Conservation (phyloP, 2,329 filamentous ascomycete genomes). For the Tympanopsis confertula region DNA sequence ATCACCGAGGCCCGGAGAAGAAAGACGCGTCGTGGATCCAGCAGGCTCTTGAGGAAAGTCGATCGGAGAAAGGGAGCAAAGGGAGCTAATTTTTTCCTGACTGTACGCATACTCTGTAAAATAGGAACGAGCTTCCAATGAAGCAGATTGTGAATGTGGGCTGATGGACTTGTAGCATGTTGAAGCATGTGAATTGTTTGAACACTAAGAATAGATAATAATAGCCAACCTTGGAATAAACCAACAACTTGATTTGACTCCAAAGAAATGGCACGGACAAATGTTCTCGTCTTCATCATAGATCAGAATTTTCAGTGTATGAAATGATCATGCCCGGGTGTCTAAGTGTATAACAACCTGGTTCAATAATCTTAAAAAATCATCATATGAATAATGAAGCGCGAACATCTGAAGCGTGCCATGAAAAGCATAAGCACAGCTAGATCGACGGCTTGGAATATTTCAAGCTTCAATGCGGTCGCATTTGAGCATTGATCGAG, state of each 20-base stretch:
- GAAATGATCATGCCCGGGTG: neutral
- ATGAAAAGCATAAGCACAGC: too few relatives aligned
- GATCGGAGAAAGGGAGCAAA: neutral
- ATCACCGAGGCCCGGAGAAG: slow-evolving; percentile 38
- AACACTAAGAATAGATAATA: too few relatives aligned
- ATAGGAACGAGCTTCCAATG: neutral
- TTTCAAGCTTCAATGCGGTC: too few relatives aligned
- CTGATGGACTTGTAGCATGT: neutral
- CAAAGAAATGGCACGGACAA: neutral
- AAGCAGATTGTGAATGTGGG: neutral
- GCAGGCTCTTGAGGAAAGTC: neutral
- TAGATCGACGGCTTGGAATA: too few relatives aligned
- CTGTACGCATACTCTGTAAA: too few relatives aligned
- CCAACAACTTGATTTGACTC: neutral
- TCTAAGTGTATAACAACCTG: neutral
- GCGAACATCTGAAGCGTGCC: too few relatives aligned
- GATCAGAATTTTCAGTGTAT: slow-evolving; percentile 1
- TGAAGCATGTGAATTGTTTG: too few relatives aligned
- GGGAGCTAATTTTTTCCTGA: neutral
- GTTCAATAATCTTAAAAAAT: neutral
- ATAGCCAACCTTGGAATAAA: neutral
- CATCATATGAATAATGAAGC: neutral
- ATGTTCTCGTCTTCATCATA: neutral
- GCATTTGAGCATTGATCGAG: too few relatives aligned
- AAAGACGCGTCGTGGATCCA: slow-evolving; percentile 26